Base-by-base conservation (phyloP, 345 rosid species). In the Acer saccharum region DNA sequence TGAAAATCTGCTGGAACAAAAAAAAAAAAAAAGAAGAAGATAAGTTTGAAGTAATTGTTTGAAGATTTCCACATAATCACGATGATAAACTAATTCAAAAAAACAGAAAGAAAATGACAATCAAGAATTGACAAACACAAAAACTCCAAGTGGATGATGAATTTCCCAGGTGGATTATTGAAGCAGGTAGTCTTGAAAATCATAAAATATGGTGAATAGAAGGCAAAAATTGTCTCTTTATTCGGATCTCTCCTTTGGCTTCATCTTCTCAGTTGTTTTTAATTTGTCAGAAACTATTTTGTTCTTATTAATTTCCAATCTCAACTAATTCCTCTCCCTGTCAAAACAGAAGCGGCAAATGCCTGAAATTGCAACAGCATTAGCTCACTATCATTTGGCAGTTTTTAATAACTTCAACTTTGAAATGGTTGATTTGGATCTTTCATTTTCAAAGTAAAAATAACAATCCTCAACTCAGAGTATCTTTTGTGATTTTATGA, bases 191-290 rank as follows among this genome's bases (percentile, higher is more conserved):
- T 46, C 48, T 52, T 14, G n/a, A 50, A 14, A 20, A 21, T 11
- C 7, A 48, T 69, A 67, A 70, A 67, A 27, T 61, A 81, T 44
- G 39, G 7, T 10, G 27, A 29, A 23, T 23, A 78, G 84, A 63
- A 84, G 91, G 91, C 88, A 43, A 50, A 84, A 16, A 57, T 88
- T 85, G 91, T 88, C 90, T 83, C 83, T 81, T 84, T 72, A 12
- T 41, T 77, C 80, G 86, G 93, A 86, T 84, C 82, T 88, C 88
- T 83, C 77, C 75, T 65, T 77, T 81, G 91, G 83, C 79, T 68
- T 66, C 64, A 82, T 81, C 77, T 80, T 18, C 44, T 11, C 12
- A 63, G 87, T 81, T 82, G 29, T 72, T 46, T 77, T 79, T 18
- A 43, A 20, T 72, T 83, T 83, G 86, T 83, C 78, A 68, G 6